These are phyloP conservation scores for Orbilia ellipsospora DNA, from an alignment of 2,329 filamentous ascomycete genomes.

Conservation along the genomic window DNA sequence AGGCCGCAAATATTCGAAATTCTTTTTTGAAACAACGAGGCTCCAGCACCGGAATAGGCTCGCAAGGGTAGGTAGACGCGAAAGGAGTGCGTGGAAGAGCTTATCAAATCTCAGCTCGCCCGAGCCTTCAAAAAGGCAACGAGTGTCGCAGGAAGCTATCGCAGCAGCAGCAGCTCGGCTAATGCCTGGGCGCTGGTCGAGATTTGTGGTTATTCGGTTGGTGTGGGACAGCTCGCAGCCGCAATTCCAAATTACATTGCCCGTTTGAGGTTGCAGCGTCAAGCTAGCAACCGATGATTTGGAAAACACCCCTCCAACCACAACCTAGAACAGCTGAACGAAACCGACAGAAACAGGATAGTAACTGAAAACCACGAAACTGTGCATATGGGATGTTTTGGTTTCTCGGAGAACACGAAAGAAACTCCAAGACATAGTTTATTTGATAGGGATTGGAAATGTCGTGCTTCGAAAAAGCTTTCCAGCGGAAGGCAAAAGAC, in stretches of 20 bases:
- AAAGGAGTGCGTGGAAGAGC: constrained; percentile 27
- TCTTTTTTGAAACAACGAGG: constrained; percentile 8
- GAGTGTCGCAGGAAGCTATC: not conserved
- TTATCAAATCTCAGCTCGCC: constrained; percentile 53
- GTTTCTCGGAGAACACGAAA: constrained; percentile 7
- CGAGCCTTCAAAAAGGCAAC: constrained; percentile 1
- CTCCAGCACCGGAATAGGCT: constrained; percentile 15
- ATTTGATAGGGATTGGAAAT: constrained; percentile 9
- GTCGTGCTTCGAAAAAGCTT: constrained; percentile 23
- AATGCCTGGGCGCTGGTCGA: constrained; percentile 32
- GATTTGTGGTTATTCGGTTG: constrained; percentile 41
- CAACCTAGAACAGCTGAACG: constrained; percentile 33
- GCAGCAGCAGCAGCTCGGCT: constrained; percentile 31
- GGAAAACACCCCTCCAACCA: constrained; percentile 51
- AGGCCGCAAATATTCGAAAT: constrained; percentile 29
- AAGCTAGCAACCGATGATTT: constrained; percentile 51
- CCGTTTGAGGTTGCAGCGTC: constrained; percentile 45
- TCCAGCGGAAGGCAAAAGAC: not conserved
- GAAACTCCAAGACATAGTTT: not conserved
- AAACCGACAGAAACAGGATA: constrained; percentile 15
- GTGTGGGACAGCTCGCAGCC: constrained; percentile 36
- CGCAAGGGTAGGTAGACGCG: constrained; percentile 21
- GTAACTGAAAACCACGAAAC: not conserved
- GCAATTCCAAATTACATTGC: constrained; percentile 54
- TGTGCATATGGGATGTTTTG: constrained; percentile 11